phyloP scores from a whole-genome alignment of 345 rosid genomes.

The Chamaenerion angustifolium region DNA sequence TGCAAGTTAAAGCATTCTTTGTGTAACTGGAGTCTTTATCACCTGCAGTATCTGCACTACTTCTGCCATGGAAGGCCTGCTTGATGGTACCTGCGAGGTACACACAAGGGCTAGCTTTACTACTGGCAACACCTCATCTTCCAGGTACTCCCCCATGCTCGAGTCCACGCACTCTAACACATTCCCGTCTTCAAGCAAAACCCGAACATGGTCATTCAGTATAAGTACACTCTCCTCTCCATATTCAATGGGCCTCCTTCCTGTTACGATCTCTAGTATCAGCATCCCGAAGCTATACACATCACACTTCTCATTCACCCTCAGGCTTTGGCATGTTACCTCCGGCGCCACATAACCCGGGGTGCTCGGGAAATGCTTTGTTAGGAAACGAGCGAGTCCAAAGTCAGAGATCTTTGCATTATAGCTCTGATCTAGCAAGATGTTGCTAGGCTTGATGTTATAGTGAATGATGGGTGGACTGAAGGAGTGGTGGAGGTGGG shows the following conservation, averaged over 20 bases:
- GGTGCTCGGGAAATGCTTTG: slow-evolving; percentile 57
- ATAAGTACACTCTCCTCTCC: slow-evolving; percentile 85
- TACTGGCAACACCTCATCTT: slow-evolving; percentile 77
- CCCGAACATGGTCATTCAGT: slow-evolving; percentile 61
- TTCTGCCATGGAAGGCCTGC: slow-evolving; percentile 92
- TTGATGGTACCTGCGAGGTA: slow-evolving; percentile 82
- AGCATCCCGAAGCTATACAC: slow-evolving; percentile 67
- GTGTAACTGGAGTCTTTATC: slow-evolving; percentile 20
- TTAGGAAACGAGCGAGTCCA: slow-evolving; percentile 62
- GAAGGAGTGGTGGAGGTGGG: slow-evolving; percentile 64
- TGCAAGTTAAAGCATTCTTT: background rate
- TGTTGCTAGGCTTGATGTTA: slow-evolving; percentile 68
- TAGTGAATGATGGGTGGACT: slow-evolving; percentile 79
- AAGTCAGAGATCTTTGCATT: slow-evolving; percentile 69
- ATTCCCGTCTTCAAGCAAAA: slow-evolving; percentile 59
- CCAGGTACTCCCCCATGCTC: slow-evolving; percentile 52
- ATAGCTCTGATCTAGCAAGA: slow-evolving; percentile 52
- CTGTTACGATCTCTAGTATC: slow-evolving; percentile 72
- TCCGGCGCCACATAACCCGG: slow-evolving; percentile 91
- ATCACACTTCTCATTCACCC: slow-evolving; percentile 86
- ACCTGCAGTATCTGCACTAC: slow-evolving; percentile 83
- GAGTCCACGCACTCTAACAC: slow-evolving; percentile 61
- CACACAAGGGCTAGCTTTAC: slow-evolving; percentile 81
- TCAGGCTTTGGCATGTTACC: slow-evolving; percentile 70
- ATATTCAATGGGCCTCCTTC: slow-evolving; percentile 68